Evolutionary conservation across 1,284 basidiomycete species (phyloP).

Genomic region (Cutaneotrichosporon mucoides): DNA sequence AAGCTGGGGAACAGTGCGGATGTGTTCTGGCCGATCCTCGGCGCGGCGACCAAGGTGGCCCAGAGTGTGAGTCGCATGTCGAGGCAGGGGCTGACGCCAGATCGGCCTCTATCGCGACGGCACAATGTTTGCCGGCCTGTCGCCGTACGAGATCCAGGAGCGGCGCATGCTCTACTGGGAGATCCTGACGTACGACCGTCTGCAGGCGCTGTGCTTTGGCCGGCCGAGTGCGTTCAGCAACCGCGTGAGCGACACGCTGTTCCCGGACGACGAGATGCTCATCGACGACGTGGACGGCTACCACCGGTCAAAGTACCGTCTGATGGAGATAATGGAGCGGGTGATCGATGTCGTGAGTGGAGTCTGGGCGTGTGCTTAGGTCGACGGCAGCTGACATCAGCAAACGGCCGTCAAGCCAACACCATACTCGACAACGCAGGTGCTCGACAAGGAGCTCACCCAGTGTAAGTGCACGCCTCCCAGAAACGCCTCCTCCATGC

Average conservation of each 20-base stretch:
- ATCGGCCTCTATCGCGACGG: constrained; percentile 49
- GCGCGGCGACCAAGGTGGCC: constrained; percentile 40
- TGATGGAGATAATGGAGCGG: constrained; percentile 43
- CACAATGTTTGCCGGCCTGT: constrained; percentile 33
- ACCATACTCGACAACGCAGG: constrained; percentile 29
- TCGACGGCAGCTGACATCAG: constrained; percentile 12
- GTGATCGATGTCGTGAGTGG: constrained; percentile 42
- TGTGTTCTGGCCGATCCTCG: constrained; percentile 48
- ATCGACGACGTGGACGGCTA: constrained; percentile 37
- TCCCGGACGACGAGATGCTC: constrained; percentile 27
- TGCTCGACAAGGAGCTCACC: constrained; percentile 40
- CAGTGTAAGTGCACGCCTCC: constrained; percentile 28
- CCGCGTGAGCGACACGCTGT: constrained; percentile 37
- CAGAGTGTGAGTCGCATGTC: constrained; percentile 29
- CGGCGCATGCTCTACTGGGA: constrained; percentile 48
- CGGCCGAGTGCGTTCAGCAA: constrained; percentile 39
- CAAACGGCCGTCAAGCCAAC: constrained; percentile 43
- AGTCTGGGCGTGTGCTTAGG: not conserved
- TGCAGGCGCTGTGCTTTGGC: constrained; percentile 47
- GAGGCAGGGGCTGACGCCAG: constrained; percentile 17
- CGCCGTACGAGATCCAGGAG: constrained; percentile 41
- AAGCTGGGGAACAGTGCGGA: constrained; percentile 43
- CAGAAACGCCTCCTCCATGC: not conserved
- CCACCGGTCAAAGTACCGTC: constrained; percentile 39
- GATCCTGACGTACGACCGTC: constrained; percentile 43